Percentiles rank a stretch among this genome's conserved stretches.
phyloP scores from a whole-genome alignment of 2,329 filamentous ascomycete genomes.

The Stagonosporopsis cucurbitacearum region DNA sequence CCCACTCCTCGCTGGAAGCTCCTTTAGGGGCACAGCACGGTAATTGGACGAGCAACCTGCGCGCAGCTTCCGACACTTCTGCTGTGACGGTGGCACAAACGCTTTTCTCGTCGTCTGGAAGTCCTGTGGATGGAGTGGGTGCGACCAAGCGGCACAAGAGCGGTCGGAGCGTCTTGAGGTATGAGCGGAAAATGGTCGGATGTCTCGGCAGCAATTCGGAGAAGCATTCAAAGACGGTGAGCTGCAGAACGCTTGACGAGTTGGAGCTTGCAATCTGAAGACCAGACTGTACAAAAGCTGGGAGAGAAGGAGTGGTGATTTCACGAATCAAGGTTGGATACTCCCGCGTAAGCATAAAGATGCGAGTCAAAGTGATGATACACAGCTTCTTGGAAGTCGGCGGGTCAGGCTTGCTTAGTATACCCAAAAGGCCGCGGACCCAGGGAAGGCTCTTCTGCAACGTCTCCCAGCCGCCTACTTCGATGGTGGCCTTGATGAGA shows the following conservation, averaged over 20 bases:
- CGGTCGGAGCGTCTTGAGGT: slow-evolving; percentile 70
- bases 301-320: slow-evolving; percentile 82
- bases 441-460: slow-evolving; percentile 76
- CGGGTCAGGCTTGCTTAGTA: slow-evolving; percentile 82
- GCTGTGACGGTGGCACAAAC: slow-evolving; percentile 56
- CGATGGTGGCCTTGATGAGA: slow-evolving; percentile 79
- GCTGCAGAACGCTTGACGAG: slow-evolving; percentile 57
- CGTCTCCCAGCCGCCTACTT: slow-evolving; percentile 84
- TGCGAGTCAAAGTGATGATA: slow-evolving; percentile 78
- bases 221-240: slow-evolving; percentile 75
- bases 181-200: slow-evolving; percentile 81
- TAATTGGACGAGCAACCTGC: slow-evolving; percentile 71
- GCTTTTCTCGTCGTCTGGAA: slow-evolving; percentile 26
- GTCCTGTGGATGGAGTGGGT: slow-evolving; percentile 61
- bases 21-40: slow-evolving; percentile 84
- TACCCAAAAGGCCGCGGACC: slow-evolving; percentile 75
- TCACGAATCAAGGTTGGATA: slow-evolving; percentile 85
- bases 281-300: slow-evolving; percentile 75
- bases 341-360: slow-evolving; percentile 81
- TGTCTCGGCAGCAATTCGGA: slow-evolving; percentile 77
- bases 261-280: slow-evolving; percentile 62
- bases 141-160: slow-evolving; percentile 67
- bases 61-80: slow-evolving; percentile 64
- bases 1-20: slow-evolving; percentile 79
- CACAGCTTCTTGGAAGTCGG: slow-evolving; percentile 76